Base-by-base conservation (phyloP, 192 early-diverging fungal species). In the Coemansia sp. region DNA sequence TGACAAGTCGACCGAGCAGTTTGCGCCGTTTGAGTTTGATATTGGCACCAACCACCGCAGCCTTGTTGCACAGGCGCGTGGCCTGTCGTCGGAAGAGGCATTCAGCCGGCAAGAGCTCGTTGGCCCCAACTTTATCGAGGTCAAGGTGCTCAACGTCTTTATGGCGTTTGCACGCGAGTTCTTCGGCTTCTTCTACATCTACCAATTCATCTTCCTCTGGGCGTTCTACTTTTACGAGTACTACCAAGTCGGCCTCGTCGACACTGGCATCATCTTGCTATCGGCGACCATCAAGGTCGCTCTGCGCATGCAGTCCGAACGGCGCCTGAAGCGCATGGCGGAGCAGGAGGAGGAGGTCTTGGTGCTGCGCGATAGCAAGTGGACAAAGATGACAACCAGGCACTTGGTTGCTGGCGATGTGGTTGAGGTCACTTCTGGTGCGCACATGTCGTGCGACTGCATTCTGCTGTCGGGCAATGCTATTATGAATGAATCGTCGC, bases 321-420 rank as follows among this genome's bases (percentile, higher is more conserved):
- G 77, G 52, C 82, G 81, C 43, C 83, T 89, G 69, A 85, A 86
- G 64, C 66, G 66, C 28, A 74, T 89, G 83, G 86, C 87, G 23
- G 85, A 86, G 64, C 79, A 85, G 45, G 64, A 75, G 55, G 77
- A 82, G 30, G 68, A 43, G 12, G 74, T 84, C 21, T 56, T 60
- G 8, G 86, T 88, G 3, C 65, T 77, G 16, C 86, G 92, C 48
- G 86, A 92, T 71, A 80, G 79, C 61, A 56, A 68, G 56, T 93
- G 90, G 91, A 20, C 40, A 21, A 63, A 63, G 30, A 48, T 90
- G 53, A 70, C 80, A 15, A 86, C 84, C 28, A 52, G 60, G 18
- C 85, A 88, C 12, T 66, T 92, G 30, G 87, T 88, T 8, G 87
- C 90, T 8, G 92, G 92, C 30, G 87, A 89, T 66, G 74, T 89